These are phyloP conservation scores for Sporothrix luriei DNA, from an alignment of 2,329 filamentous ascomycete species.

Conservation along the genomic window DNA sequence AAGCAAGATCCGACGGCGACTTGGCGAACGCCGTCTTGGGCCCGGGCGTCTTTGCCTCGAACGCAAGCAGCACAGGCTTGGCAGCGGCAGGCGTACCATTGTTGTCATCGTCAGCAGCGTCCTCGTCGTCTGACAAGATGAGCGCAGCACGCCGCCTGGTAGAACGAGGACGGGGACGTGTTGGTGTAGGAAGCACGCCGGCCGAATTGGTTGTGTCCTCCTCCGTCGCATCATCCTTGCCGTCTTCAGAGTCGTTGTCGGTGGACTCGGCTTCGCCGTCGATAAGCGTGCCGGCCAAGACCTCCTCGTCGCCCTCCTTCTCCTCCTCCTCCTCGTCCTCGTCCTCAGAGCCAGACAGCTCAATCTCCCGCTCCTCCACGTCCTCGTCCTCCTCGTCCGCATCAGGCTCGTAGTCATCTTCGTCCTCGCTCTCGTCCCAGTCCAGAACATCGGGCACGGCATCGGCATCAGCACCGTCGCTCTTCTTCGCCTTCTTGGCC, in stretches of 20 bases:
- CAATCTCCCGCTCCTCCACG: conserved; percentile 27
- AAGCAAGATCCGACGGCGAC: conserved; percentile 46
- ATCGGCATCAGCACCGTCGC: conserved; percentile 59
- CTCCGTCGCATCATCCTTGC: conserved; percentile 40
- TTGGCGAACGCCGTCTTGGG: conserved; percentile 48
- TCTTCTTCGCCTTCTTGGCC: conserved; percentile 64
- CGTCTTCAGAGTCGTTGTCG: conserved; percentile 43
- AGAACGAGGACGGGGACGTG: conserved; percentile 47
- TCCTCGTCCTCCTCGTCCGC: conserved; percentile 30
- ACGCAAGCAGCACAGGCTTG: neutral
- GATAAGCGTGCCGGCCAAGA: conserved; percentile 37
- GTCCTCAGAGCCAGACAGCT: conserved; percentile 31
- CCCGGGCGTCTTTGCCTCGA: conserved; percentile 50
- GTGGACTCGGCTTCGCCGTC: conserved; percentile 34
- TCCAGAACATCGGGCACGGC: conserved; percentile 45
- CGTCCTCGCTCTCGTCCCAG: conserved; percentile 46
- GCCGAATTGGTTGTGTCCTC: conserved; percentile 22
- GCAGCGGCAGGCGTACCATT: neutral
- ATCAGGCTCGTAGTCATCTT: conserved; percentile 40
- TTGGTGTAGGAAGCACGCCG: conserved; percentile 28
- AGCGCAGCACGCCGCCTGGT: conserved; percentile 52
- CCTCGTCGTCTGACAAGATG: conserved; percentile 68
- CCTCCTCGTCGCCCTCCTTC: conserved; percentile 38
- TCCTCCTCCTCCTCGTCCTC: conserved; percentile 23
- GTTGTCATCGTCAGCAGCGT: conserved; percentile 52